Evolutionary conservation across 1,139 yeast genomes (phyloP), one percentile per base, ranked within the genome.

Genomic region (Debaryomyces robertsiae): DNA sequence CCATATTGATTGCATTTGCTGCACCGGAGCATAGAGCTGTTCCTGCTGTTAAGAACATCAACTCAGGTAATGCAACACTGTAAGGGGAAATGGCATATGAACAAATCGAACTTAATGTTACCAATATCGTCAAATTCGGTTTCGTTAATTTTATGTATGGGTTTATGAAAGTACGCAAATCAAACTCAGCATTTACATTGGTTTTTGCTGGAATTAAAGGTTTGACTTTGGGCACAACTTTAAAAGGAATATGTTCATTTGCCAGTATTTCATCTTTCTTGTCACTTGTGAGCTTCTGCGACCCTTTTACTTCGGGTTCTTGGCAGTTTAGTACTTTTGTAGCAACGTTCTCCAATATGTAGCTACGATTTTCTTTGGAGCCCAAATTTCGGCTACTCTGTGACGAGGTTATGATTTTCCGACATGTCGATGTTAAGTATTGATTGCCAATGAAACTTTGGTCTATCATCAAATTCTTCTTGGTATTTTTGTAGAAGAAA

Each of bases 1-100:
- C 98, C 96, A 91, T 93, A 58, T 93, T 93, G 39, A 93, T 89
- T 2, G 98, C 95, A 63, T 93, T 93, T 1, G 99, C 99, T 2
- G 96, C 82, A 7, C 95, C 95, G 0, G 97, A 89, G 50, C 95
- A 79, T 34, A 93, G 65, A 1, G 93, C 81, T 0, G 98, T 93
- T 11, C 99, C 99, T 0, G 77, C 60, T 0, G 97, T 87, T 28
- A 93, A 69, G 49, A 82, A 81, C 31, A 85, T 53, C 32, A 93
- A 72, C 50, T 88, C 84, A 9, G 80, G 69, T 1, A 93, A 62
- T 1, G 95, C 81, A 0, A 82, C 83, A 2, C 91, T 81, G 49
- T 77, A 75, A 1, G 98, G 98, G 0, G 96, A 88, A 25, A 93
- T 69, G 0, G 98, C 97, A 57, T 93, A 93, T 0, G 97, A 85